Evolutionary conservation across 768 basidiomycete species (phyloP).

Genomic region (Termitomyces sp.): DNA sequence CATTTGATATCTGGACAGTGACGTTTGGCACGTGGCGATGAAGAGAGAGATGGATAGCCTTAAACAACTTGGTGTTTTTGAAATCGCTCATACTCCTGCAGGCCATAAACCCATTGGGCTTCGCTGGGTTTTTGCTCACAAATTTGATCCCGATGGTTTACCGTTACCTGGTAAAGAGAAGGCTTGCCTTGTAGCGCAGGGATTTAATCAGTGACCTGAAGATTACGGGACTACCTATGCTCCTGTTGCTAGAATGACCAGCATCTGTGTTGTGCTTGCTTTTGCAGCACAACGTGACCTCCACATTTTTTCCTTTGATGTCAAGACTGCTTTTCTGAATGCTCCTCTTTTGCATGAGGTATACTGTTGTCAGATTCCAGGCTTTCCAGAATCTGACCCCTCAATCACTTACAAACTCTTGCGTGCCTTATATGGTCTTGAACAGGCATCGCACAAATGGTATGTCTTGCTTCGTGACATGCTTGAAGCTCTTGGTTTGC

Average conservation of each 20-base stretch:
- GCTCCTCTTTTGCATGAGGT: background rate
- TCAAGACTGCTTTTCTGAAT: background rate
- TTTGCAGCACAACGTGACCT: background rate
- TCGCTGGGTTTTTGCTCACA: background rate
- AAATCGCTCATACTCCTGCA: too few species aligned
- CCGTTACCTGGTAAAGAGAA: background rate
- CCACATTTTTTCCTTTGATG: background rate
- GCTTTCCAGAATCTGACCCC: background rate
- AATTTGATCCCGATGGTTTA: background rate
- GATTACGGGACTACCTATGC: background rate
- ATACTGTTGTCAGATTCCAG: background rate
- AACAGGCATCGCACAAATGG: background rate
- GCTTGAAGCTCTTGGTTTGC: background rate
- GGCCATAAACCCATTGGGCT: background rate
- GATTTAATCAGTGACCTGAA: background rate
- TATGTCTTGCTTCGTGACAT: background rate
- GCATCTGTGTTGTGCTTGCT: too few species aligned
- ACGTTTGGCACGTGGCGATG: background rate
- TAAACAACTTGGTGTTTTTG: background rate
- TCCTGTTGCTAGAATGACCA: background rate
- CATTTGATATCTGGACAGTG: background rate
- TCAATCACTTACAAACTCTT: background rate
- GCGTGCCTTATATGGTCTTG: background rate
- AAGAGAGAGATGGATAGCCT: background rate
- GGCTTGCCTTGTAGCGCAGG: background rate